Evolutionary conservation across 2,329 filamentous ascomycete genomes (phyloP).

Genomic region (Shiraia bambusicola): DNA sequence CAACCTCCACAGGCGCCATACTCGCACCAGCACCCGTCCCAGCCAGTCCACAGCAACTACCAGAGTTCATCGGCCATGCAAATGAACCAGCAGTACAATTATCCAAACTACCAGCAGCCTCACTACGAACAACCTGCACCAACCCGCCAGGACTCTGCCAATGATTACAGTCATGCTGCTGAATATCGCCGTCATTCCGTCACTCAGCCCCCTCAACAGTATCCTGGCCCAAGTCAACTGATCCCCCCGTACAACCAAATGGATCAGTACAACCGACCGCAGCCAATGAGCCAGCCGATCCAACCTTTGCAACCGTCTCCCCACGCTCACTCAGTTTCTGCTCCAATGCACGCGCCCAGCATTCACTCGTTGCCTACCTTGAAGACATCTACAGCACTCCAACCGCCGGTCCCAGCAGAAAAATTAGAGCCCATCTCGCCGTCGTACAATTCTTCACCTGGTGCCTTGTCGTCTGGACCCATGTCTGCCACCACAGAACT

Average conservation of each 20-base stretch:
- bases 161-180: conserved; percentile 42
- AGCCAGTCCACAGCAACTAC: conserved; percentile 32
- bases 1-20: conserved; percentile 41
- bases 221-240: conserved; percentile 39
- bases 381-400: conserved; percentile 36
- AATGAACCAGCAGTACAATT: conserved; percentile 45
- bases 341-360: conserved; percentile 34
- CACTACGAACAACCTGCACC: conserved; percentile 43
- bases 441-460: conserved; percentile 43
- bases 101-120: conserved; percentile 41
- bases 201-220: conserved; percentile 36
- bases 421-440: conserved; percentile 50
- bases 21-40: conserved; percentile 27
- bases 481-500: conserved; percentile 38
- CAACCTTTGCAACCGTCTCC: conserved; percentile 38
- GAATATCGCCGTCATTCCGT: conserved; percentile 48
- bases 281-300: conserved; percentile 37
- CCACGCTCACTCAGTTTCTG: conserved; percentile 33
- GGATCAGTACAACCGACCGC: conserved; percentile 43
- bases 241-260: conserved; percentile 39
- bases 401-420: conserved; percentile 32
- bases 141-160: conserved; percentile 40
- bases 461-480: conserved; percentile 30
- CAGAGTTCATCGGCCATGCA: conserved; percentile 37
- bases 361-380: conserved; percentile 47